Conservation (phyloP, 441 rosid species). For the Kokia cookei region DNA sequence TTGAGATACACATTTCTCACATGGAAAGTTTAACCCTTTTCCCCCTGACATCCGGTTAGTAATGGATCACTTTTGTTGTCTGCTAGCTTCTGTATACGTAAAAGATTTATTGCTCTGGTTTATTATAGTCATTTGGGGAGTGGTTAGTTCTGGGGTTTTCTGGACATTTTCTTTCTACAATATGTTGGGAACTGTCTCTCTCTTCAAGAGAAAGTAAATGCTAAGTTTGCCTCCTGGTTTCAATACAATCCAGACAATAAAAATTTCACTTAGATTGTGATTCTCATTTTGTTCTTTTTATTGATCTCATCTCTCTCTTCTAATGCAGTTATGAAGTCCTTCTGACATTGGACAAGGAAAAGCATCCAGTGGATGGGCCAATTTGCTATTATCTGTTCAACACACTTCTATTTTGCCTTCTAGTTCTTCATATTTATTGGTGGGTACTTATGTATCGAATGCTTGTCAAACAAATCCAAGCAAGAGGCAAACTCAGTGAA, state of each 20-base stretch:
- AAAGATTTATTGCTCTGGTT: neutral
- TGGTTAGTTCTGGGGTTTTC: neutral
- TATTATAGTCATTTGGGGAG: neutral
- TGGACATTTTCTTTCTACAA: neutral
- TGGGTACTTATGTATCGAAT: constrained; percentile 92
- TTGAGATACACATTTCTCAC: neutral
- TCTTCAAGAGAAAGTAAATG: neutral
- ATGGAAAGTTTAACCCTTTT: neutral
- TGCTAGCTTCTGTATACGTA: neutral
- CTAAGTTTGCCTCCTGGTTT: neutral
- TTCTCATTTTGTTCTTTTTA: neutral
- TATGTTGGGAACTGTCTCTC: neutral
- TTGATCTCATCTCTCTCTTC: neutral
- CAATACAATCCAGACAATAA: constrained; percentile 3
- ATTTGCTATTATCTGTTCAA: constrained; percentile 79
- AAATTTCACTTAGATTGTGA: neutral
- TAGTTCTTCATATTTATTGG: constrained; percentile 94
- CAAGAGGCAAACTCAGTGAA: constrained; percentile 80
- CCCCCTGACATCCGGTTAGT: neutral
- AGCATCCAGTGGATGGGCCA: constrained; percentile 70
- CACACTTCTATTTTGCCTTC: constrained; percentile 74
- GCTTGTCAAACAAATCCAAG: constrained; percentile 94
- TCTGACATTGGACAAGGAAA: constrained; percentile 54
- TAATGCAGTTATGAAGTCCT: constrained; percentile 78
- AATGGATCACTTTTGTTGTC: neutral